Conservation (phyloP, 1,284 basidiomycete species). For the Fomitopsis pinicola region DNA sequence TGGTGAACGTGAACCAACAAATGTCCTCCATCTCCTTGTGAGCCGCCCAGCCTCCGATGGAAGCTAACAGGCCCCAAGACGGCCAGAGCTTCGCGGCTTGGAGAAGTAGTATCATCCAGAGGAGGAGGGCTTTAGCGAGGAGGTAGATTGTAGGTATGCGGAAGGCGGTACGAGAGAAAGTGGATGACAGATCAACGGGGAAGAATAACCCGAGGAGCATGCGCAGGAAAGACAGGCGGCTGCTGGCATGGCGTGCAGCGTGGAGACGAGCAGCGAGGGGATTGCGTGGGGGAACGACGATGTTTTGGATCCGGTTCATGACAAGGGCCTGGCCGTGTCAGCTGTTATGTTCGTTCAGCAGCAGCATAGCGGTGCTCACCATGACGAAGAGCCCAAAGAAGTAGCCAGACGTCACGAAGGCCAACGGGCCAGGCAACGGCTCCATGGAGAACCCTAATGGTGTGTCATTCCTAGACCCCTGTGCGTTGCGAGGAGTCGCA, state of each 20-base stretch:
- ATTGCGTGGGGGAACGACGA: constrained; percentile 63
- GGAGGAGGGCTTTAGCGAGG: constrained; percentile 45
- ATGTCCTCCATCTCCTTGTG: constrained; percentile 54
- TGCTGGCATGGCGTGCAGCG: constrained; percentile 19
- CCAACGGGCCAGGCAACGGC: constrained; percentile 56
- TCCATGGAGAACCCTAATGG: constrained; percentile 1
- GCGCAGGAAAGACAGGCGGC: constrained; percentile 16
- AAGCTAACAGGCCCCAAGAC: constrained; percentile 25
- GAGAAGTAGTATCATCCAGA: constrained; percentile 55
- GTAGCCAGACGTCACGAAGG: constrained; percentile 68
- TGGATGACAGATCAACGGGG: constrained; percentile 59
- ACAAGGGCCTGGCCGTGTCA: constrained; percentile 48
- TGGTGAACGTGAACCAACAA: constrained; percentile 68
- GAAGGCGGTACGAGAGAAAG: constrained; percentile 50
- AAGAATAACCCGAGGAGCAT: constrained; percentile 40
- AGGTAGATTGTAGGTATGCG: constrained; percentile 62
- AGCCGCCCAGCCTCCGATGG: constrained; percentile 43
- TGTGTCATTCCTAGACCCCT: constrained; percentile 4
- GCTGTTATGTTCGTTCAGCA: not conserved
- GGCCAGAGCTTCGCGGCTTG: constrained; percentile 47
- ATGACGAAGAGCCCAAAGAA: constrained; percentile 58
- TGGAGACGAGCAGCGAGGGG: constrained; percentile 26
- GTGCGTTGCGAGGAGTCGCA: not conserved
- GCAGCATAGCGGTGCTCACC: constrained; percentile 34
- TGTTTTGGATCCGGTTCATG: constrained; percentile 70